Percentiles rank a stretch among this genome's conserved stretches.
Evolutionary conservation across 495 filamentous ascomycete species (phyloP).

Genomic region (Chaetomidium leptoderma): DNA sequence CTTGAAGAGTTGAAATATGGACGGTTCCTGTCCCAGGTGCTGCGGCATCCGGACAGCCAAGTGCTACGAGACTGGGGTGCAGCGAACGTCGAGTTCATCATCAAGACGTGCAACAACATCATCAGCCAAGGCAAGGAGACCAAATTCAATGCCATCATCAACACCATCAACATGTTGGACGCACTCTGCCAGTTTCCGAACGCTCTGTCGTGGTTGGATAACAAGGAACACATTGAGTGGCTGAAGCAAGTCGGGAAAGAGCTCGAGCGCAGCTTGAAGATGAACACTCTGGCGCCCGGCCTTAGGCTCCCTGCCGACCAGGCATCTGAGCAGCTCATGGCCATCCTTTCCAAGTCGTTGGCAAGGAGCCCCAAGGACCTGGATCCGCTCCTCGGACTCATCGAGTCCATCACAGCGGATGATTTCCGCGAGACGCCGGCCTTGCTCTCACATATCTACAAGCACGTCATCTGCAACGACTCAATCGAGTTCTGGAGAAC

Average conservation of each 20-base stretch:
- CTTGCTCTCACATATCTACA: conserved; percentile 79
- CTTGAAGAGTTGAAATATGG: conserved; percentile 81
- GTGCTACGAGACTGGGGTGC: conserved; percentile 69
- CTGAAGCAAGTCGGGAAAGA: conserved; percentile 72
- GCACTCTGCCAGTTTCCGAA: conserved; percentile 60
- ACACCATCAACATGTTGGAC: conserved; percentile 78
- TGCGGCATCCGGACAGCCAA: conserved; percentile 69
- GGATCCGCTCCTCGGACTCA: conserved; percentile 77
- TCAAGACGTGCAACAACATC: conserved; percentile 57
- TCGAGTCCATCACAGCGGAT: conserved; percentile 78
- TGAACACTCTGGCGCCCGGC: conserved; percentile 61
- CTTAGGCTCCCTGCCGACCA: conserved; percentile 86
- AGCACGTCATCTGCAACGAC: conserved; percentile 73
- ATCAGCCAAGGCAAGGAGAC: conserved; percentile 58
- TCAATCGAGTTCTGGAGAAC: conserved; percentile 86
- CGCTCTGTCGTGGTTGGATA: conserved; percentile 68
- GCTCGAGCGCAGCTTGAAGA: conserved; percentile 63
- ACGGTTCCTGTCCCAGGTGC: conserved; percentile 90
- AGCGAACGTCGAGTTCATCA: conserved; percentile 65
- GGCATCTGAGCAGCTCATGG: conserved; percentile 82
- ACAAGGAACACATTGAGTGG: conserved; percentile 65
- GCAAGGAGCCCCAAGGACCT: conserved; percentile 69
- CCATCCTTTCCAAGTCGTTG: conserved; percentile 75
- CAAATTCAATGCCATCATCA: conserved; percentile 68
- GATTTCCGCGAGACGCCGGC: conserved; percentile 72